Conservation (phyloP, 352 stramenopile genomes). For the Globisporangium mamillatum region DNA sequence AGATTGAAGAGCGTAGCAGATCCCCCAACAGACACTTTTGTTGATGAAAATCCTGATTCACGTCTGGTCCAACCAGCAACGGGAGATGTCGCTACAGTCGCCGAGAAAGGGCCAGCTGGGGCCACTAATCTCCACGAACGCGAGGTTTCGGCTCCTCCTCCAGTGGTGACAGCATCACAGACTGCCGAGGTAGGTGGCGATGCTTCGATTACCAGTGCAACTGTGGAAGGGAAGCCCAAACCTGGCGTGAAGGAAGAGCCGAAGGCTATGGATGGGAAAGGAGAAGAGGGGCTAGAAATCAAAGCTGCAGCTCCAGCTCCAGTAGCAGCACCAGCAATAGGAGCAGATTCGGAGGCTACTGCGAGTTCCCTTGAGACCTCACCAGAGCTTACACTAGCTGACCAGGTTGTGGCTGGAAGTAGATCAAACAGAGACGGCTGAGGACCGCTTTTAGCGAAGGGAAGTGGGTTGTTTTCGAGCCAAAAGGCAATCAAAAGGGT, state of each 20-base stretch:
- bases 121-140: neutral
- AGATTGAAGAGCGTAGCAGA: neutral
- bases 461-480: no score
- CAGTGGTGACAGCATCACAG: neutral
- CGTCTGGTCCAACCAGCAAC: neutral
- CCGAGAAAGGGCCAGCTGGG: neutral
- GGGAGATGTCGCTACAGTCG: neutral
- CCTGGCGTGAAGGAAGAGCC: neutral
- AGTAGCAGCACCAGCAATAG: neutral
- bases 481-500: no score
- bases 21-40: neutral
- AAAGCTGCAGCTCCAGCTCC: neutral
- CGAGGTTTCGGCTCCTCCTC: neutral
- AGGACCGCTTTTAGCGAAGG: neutral
- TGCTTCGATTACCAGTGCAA: neutral
- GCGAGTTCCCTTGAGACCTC: no score
- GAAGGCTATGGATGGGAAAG: neutral
- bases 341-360: neutral
- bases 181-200: neutral
- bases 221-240: neutral
- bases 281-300: neutral
- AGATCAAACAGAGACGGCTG: neutral
- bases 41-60: neutral
- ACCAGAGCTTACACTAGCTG: neutral
- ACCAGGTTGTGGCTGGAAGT: neutral